Evolutionary conservation across 2,329 filamentous ascomycete species (phyloP), one percentile per base, ranked within the genome.

Genomic region (Curvularia sp.): DNA sequence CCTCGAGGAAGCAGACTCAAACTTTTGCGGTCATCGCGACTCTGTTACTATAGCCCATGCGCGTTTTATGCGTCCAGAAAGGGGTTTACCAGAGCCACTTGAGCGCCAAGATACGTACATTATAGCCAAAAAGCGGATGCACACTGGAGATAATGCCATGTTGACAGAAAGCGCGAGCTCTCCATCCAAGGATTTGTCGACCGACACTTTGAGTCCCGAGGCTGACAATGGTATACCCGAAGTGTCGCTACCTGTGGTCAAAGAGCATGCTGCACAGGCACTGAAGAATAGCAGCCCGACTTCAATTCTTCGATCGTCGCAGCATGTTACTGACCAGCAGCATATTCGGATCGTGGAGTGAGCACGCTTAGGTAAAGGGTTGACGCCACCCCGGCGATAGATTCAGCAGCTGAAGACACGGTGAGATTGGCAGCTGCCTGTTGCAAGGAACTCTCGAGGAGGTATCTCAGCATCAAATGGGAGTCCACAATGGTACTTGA

Each of bases 11-110:
- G 49, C 55, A 13, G 68, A 74, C 2, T 21, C 64, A 1, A 66
- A 57, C 15, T 77, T 77, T 23, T 65, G 70, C 3, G 67, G 65
- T 19, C 74, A 76, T 55, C 69, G 71, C 23, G 72, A 77, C 48
- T 77, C 74, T 0, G 59, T 75, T 0, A 61, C 70, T 1, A 56
- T 75, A n/a, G 69, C 71, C 5, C 69, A 68, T 27, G 63, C 64
- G 6, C 69, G 73, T 21, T 58, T 75, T n/a, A 28, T 68, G 6
- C 59, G 56, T 4, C 55, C 67, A 19, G 57, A 65, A 5, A 59
- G 55, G 2, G 36, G 68, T 0, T 63, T 65, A 7, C 64, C 66
- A 0, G 70, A 70, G 27, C 60, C 70, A 5, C 63, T 69, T 18
- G 57, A 62, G n/a, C 66, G 69, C 32, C 39, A 60, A 7, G 66